Conservation (phyloP, 441 rosid species). For the Jatropha podagrica region DNA sequence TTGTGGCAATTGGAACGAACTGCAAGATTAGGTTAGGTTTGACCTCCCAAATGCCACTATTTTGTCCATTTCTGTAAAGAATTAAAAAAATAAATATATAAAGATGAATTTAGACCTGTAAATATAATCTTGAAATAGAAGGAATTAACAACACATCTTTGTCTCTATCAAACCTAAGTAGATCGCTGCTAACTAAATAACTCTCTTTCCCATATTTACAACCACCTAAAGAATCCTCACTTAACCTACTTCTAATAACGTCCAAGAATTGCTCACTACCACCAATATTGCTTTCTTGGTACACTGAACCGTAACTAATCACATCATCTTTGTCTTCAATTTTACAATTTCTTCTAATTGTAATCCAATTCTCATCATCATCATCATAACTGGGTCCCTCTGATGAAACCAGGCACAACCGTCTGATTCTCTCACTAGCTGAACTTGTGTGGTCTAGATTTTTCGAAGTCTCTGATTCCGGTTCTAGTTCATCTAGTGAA, state of each 20-base stretch:
- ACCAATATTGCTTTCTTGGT: constrained; percentile 7
- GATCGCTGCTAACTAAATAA: constrained; percentile 10
- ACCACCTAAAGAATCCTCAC: neutral
- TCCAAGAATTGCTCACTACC: constrained; percentile 8
- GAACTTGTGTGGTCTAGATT: constrained; percentile 22
- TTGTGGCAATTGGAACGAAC: neutral
- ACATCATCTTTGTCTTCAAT: constrained; percentile 19
- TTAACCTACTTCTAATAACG: constrained; percentile 3
- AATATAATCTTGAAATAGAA: constrained; percentile 5
- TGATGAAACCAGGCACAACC: constrained; percentile 33
- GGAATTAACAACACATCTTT: constrained; percentile 21
- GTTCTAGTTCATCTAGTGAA: constrained; percentile 41
- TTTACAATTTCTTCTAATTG: constrained; percentile 35
- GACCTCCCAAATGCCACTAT: neutral
- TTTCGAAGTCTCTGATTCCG: constrained; percentile 21
- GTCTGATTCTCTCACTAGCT: constrained; percentile 51
- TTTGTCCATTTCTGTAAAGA: neutral
- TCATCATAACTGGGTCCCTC: constrained; percentile 48
- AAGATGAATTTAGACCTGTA: constrained; percentile 15
- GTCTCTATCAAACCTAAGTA: constrained; percentile 13
- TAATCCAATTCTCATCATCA: constrained; percentile 49
- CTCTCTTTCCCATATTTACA: constrained; percentile 20
- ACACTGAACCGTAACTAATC: constrained; percentile 7
- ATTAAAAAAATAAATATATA: neutral
- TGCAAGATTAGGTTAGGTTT: neutral